Base-by-base conservation (phyloP, 2,329 filamentous ascomycete genomes). In the Daldinia eschscholtzii region DNA sequence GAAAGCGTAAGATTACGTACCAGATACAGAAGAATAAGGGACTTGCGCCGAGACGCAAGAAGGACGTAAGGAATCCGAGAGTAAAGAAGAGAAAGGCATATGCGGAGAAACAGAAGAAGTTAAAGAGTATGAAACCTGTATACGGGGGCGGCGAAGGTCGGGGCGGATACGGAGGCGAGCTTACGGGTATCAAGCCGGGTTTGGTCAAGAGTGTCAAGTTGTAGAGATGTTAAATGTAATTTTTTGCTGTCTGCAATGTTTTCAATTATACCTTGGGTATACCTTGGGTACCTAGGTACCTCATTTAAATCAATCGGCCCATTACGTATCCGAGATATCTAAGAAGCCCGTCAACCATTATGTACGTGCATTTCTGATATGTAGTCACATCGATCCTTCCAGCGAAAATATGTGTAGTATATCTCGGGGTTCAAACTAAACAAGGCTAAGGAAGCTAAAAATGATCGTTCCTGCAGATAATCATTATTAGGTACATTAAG, bases 1-100 rank as follows among this genome's bases (percentile, higher is more conserved):
- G 94, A 67, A 97, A 98, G 83, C 87, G 97, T 67, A 93, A 93
- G 81, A 97, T 99, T 79, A 93, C 89, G 18, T 98, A 98, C 82
- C 88, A 91, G 74, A 99, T 99, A 77, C 89, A 94, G 83, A 98
- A 98, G 89, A 99, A 99, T 83, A 98, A 98, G 87, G 96, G 96
- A 35, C 83, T 99, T 70, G 91, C 93, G 66, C 93, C 94, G 53
- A 91, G 92, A 81, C 87, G 95, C 71, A 97, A 92, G 87, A 98
- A 99, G 89, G 94, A 97, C 75, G 92, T 94, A 65, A 87, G 95
- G 71, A 99, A 99, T 83, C 94, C 96, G 39, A 87, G 96, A 80
- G 95, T 98, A 72, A 99, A 98, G 91, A 98, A 98, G 91, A 90
- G 93, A 82, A 93, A 93, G 89, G 94, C 93, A 89, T 99, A 89